These are phyloP conservation scores for Colletotrichum cuscutae DNA, from an alignment of 2,329 filamentous ascomycete genomes.

Conservation along the genomic window DNA sequence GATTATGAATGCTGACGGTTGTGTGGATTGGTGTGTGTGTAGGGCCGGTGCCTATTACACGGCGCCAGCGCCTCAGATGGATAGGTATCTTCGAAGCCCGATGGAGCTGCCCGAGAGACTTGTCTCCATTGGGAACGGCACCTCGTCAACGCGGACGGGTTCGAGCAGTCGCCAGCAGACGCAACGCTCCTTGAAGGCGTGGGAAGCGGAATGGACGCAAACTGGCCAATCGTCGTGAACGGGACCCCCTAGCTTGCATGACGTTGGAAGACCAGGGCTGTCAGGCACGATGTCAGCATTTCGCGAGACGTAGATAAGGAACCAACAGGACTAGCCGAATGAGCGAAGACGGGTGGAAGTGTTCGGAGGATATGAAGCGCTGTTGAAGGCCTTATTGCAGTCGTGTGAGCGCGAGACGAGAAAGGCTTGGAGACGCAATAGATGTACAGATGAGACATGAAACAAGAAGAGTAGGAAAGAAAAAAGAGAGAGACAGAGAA, in stretches of 20 bases:
- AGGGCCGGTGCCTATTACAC: not conserved
- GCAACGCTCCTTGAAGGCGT: not conserved
- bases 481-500: not conserved
- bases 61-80: constrained; percentile 1
- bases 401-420: not conserved
- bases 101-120: constrained; percentile 19
- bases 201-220: constrained; percentile 14
- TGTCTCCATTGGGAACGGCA: not conserved
- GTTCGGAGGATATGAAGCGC: not conserved
- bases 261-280: not conserved
- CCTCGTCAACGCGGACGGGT: not conserved
- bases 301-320: not conserved
- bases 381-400: not conserved
- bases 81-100: not conserved
- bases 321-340: not conserved
- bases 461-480: not conserved
- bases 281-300: not conserved
- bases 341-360: not conserved
- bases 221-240: constrained; percentile 16
- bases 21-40: not conserved
- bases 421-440: not conserved
- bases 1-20: constrained; percentile 2
- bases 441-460: not conserved
- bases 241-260: not conserved
- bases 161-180: constrained; percentile 6